Base-by-base conservation (phyloP, 2,329 filamentous ascomycete genomes). In the Fusarium sp. region DNA sequence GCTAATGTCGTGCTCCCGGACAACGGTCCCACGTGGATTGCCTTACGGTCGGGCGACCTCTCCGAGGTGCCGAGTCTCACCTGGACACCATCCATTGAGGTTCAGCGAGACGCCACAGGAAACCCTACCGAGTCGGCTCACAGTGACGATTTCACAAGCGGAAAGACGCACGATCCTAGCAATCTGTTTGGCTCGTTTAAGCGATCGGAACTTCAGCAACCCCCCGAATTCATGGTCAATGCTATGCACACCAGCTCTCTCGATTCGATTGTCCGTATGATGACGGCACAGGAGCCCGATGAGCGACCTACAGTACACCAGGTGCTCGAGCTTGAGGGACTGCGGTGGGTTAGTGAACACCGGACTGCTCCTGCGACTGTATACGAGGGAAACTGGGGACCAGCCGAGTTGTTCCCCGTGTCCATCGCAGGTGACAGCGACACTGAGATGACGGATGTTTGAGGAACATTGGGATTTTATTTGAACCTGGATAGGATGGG, bases 351-450 rank as follows among this genome's bases (percentile, higher is more conserved):
- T 31, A 87, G 89, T 59, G 82, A 84, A 55, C 89, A 93, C 67
- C 89, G 93, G 60, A 89, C 91, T 60, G 92, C 93, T 10, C 92
- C 93, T 46, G 96, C 96, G n/a, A 97, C 93, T 0, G 90, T 99
- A 58, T 99, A 92, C 74, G 96, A 99, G 81, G 96, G 96, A 68
- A 96, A 93, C 77, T 99, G 94, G 91, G 96, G 96, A 4, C 95
- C 95, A 31, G 90, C 83, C n/a, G 84, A 86, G 57, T 79, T 84
- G 54, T 76, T 82, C 31, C 73, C 79, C 5, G 78, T 80, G 18
- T 79, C 79, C 6, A 77, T 79, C 36, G 74, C 76, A 4, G 68
- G 68, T n/a, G 79, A 81, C 55, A 76, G 74, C 46, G 86, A 89
- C 68, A 86, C 85, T 4, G 86, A 87, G 75, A 89, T 89, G 87